Base-by-base conservation (phyloP, 805 yeast genomes). In the Naumovozyma baii region DNA sequence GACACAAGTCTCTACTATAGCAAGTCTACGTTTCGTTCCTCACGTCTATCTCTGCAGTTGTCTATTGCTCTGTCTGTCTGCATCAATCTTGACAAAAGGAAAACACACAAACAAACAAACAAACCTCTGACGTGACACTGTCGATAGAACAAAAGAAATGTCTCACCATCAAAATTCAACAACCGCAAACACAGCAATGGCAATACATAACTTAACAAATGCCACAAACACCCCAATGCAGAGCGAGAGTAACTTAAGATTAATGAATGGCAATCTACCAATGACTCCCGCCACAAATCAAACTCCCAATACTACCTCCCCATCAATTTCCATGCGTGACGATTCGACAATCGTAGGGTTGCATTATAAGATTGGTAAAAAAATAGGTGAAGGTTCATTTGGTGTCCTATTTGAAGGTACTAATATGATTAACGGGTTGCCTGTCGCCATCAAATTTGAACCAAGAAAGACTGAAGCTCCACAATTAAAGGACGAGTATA, bases 401-500 rank as follows among this genome's bases (percentile, higher is more conserved):
- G 98, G 98, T 41, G 95, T 92, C 39, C 82, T 92, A 43, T 92
- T 92, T 60, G 97, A 92, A 67, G 98, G 98, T 46, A 76, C 85
- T 33, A 90, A 92, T 61, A 72, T 92, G 57, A 77, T 92, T 52
- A 90, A 87, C 67, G 88, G 88, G 49, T 81, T 80, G 45, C 94
- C 84, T 37, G 97, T 92, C 34, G 98, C 97, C 31, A 90, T 92
- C 62, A 92, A 92, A 64, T 92, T 92, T 53, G 95, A 92, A 65
- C 97, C 96, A 16, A 73, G 97, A 54, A 92, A 88, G 60, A 80
- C 94, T 30, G 98, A 92, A 54, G 96, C 97, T 7, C 98, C 98
- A 5, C 98, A 92, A 62, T 71, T 92, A 42, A 76, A 96, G 54
- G 98, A 92, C 62, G 98, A 92, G 64, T 92, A 88, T 62, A 73